phyloP scores from a whole-genome alignment of 352 stramenopile genomes.

The Phytophthora idaei region DNA sequence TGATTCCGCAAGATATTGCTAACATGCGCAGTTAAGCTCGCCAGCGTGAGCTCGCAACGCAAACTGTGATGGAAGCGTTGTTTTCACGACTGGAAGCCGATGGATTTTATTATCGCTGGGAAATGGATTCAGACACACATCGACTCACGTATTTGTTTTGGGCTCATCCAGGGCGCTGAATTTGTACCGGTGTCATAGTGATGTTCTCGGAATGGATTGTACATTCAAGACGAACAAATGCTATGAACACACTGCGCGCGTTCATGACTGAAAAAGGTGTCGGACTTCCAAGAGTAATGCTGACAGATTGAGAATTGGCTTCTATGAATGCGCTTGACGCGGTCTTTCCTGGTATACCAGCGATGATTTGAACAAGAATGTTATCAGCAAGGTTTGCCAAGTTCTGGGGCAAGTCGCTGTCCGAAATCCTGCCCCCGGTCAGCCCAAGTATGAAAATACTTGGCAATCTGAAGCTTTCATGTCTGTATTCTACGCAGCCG shows the following conservation, averaged over 20 bases:
- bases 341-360: not conserved
- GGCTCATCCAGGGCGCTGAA: not conserved
- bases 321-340: constrained; percentile 18
- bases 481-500: not conserved
- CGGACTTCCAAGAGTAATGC: not conserved
- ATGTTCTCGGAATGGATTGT: not conserved
- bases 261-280: constrained; percentile 15
- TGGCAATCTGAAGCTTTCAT: not conserved
- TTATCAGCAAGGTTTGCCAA: not conserved
- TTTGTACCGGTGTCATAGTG: not conserved
- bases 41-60: not conserved
- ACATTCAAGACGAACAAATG: not conserved
- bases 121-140: too few relatives aligned
- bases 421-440: not conserved
- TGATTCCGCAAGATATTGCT: constrained; percentile 12
- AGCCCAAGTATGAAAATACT: not conserved
- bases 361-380: constrained; percentile 27
- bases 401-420: not conserved
- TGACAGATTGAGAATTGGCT: constrained; percentile 11
- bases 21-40: constrained; percentile 1
- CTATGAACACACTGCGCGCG: constrained; percentile 16
- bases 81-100: not conserved
- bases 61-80: not conserved
- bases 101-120: not conserved
- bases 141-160: not conserved